Evolutionary conservation across 1,284 basidiomycete genomes (phyloP), one percentile per base, ranked within the genome.

Genomic region (Austroboletus novae-zelandiae): DNA sequence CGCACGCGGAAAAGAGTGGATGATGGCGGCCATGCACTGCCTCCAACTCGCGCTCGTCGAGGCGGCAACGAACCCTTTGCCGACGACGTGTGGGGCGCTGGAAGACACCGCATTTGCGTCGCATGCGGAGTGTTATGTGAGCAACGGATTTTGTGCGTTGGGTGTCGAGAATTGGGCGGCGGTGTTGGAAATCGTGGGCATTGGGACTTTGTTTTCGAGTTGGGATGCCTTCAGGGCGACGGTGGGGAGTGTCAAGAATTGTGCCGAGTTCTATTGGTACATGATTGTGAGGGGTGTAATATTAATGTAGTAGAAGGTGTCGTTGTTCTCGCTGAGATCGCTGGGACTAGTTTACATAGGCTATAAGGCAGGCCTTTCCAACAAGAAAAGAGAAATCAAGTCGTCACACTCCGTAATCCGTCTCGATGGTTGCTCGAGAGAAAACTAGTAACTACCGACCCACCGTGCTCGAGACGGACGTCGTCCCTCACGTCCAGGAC

Each of bases 401-500:
- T n/a, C 5, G 20, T 23, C 20, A 23, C 20, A 3, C 20, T 23
- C 20, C 20, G 20, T 23, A 5, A 23, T 23, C 20, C 20, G 20
- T 23, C 20, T 5, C 20, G 20, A 23, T 23, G 20, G 20, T 5
- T 5, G 20, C 20, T 23, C 20, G 20, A 2, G 20, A 23, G 65
- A 75, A 23, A 9, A 86, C 54, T 91, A 77, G 57, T 75, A 9
- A 86, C 54, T 91, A 77, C 57, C 75, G 90, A 31, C 67, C 76
- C 0, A 77, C 91, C 36, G 71, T 79, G 9, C 76, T 92, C 17
- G 82, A 89, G 66, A 88, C 86, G 0, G 86, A 86, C 25, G 77
- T 89, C 2, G 79, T 82, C 20, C 84, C 88, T 4, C 74, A 3
- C 75, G 77, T 53, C 74, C 74, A 1, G 79, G 81, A 45, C 77